Conservation (phyloP, 1,284 basidiomycete genomes). For the Sphaerobolus stellatus region DNA sequence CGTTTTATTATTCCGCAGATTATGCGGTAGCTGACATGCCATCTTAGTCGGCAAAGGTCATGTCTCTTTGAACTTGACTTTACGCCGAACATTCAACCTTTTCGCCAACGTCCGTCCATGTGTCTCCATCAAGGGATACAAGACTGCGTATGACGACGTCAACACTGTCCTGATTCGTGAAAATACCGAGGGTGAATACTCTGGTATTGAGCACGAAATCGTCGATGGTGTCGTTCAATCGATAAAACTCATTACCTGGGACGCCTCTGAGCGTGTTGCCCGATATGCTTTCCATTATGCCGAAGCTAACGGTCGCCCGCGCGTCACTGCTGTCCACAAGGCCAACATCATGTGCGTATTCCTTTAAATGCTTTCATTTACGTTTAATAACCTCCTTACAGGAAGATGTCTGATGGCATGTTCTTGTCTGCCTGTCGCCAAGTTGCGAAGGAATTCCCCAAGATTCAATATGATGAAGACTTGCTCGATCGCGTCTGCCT, state of each 20-base stretch:
- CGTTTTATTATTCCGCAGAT: conserved; percentile 27
- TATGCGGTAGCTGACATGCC: neutral
- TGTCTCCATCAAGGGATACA: conserved; percentile 93
- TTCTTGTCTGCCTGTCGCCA: conserved; percentile 97
- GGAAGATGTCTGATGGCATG: conserved; percentile 99
- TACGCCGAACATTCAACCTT: conserved; percentile 95
- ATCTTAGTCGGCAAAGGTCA: conserved; percentile 96
- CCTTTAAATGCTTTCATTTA: neutral
- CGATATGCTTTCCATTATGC: conserved; percentile 99
- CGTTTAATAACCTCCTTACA: conserved; percentile 28
- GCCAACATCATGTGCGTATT: conserved; percentile 92
- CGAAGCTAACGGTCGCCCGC: conserved; percentile 79
- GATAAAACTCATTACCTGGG: conserved; percentile 99
- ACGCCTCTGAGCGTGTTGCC: conserved; percentile 97
- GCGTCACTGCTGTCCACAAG: conserved; percentile 99
- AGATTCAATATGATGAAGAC: conserved; percentile 95
- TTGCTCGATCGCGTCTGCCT: conserved; percentile 96
- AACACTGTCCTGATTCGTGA: conserved; percentile 98
- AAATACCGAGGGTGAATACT: conserved; percentile 99
- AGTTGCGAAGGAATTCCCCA: conserved; percentile 95
- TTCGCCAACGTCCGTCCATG: conserved; percentile 99
- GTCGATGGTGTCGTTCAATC: conserved; percentile 99
- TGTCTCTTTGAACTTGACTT: conserved; percentile 96
- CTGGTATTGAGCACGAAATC: conserved; percentile 98
- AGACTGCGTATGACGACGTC: conserved; percentile 98